Evolutionary conservation across 2,329 filamentous ascomycete species (phyloP).

Genomic region (Colletotrichum limetticola): DNA sequence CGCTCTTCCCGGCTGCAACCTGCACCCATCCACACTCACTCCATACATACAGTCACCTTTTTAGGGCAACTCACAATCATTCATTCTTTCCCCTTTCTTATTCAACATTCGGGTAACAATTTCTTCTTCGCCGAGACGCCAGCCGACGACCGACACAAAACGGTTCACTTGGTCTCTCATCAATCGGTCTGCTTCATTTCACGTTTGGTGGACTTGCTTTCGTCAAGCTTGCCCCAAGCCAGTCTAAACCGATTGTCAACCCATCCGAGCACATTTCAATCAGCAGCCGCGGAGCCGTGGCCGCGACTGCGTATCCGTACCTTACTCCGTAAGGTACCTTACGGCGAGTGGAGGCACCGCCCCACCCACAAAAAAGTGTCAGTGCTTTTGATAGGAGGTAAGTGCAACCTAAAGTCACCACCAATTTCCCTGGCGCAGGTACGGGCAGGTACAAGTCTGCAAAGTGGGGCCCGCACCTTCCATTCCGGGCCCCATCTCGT

Average conservation of each 20-base stretch:
- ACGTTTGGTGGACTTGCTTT: neutral
- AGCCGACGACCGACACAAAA: constrained; percentile 5
- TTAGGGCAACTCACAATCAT: neutral
- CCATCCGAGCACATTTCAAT: constrained; percentile 8
- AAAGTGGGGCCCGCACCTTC: constrained; percentile 23
- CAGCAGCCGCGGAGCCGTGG: constrained; percentile 10
- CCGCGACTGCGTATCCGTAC: neutral
- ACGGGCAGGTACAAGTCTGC: constrained; percentile 20
- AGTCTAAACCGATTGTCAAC: constrained; percentile 4
- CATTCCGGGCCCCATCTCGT: constrained; percentile 31
- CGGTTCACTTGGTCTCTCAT: constrained; percentile 4
- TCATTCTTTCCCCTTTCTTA: constrained; percentile 7
- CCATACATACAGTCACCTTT: neutral
- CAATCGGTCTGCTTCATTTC: constrained; percentile 9
- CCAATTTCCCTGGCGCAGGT: constrained; percentile 34
- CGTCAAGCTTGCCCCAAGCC: constrained; percentile 1
- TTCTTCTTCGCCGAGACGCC: constrained; percentile 11
- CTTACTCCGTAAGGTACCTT: no score
- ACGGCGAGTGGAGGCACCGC: neutral
- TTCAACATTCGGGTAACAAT: neutral
- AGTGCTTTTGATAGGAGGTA: constrained; percentile 33
- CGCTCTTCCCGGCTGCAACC: neutral
- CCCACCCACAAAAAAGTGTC: constrained; percentile 6
- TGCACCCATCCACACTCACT: neutral
- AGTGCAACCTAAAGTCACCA: constrained; percentile 26